Percentiles rank a stretch among this genome's conserved stretches.
Conservation (phyloP, 1,284 basidiomycete species). For the Puccinia coronata region DNA sequence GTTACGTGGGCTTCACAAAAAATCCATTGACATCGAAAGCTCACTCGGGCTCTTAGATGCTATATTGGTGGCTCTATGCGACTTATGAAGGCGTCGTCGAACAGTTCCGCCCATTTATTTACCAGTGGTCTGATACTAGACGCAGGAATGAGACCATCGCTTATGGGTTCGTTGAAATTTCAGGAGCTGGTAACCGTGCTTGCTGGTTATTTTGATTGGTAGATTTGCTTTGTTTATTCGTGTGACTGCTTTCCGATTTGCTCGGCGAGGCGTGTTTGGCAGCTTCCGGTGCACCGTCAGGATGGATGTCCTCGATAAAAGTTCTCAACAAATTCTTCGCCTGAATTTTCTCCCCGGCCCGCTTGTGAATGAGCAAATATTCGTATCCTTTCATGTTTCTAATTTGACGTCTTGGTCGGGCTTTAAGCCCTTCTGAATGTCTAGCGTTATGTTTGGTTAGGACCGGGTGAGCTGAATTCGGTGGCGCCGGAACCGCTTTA, state of each 20-base stretch:
- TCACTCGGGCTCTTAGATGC: no score
- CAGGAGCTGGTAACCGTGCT: neutral
- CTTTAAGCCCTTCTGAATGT: neutral
- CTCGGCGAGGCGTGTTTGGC: neutral
- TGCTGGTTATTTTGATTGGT: neutral
- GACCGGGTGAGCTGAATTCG: neutral
- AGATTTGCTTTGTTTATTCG: neutral
- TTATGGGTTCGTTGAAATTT: neutral
- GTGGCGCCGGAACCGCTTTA: neutral
- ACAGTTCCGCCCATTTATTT: no score
- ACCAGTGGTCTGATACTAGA: no score
- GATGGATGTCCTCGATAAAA: neutral
- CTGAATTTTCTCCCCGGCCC: neutral
- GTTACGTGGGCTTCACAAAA: no score
- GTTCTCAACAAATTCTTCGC: constrained; percentile 11
- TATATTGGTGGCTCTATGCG: no score
- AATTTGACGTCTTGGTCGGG: neutral
- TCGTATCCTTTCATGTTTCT: neutral
- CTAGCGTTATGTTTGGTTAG: neutral
- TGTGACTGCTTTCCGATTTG: neutral
- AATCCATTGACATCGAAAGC: no score
- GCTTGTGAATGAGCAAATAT: neutral
- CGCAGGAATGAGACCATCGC: no score
- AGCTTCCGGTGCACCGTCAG: neutral
- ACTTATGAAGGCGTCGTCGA: no score